phyloP scores from a whole-genome alignment of 768 basidiomycete species.

The Leccinellum luteum region DNA sequence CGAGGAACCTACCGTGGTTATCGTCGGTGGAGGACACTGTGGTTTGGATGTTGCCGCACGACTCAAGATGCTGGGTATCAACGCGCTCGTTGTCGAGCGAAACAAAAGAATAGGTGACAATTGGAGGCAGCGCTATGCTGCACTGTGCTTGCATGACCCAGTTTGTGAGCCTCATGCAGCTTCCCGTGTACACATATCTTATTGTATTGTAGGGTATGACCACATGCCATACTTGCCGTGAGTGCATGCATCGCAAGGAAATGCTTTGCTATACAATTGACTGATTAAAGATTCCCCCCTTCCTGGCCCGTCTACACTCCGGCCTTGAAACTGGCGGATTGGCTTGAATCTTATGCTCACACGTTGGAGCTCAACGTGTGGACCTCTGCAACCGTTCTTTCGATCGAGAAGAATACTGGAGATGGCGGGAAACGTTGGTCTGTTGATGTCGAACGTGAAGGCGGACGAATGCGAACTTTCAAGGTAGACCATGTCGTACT shows the following conservation, averaged over 20 bases:
- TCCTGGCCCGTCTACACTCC: slow-evolving; percentile 61
- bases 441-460: slow-evolving; percentile 37
- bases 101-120: slow-evolving; percentile 30
- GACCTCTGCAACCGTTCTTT: slow-evolving; percentile 43
- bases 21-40: slow-evolving; percentile 51
- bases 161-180: slow-evolving; percentile 24
- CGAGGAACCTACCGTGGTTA: slow-evolving; percentile 48
- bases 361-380: slow-evolving; percentile 62
- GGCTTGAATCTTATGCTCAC: slow-evolving; percentile 64
- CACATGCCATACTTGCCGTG: slow-evolving; percentile 57
- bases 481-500: slow-evolving; percentile 50
- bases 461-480: slow-evolving; percentile 38
- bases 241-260: slow-evolving; percentile 15
- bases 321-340: slow-evolving; percentile 57
- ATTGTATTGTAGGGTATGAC: slow-evolving; percentile 36
- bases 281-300: slow-evolving; percentile 45
- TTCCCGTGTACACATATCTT: not conserved
- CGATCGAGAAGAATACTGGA: slow-evolving; percentile 28
- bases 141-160: slow-evolving; percentile 32
- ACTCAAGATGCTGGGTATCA: slow-evolving; percentile 34
- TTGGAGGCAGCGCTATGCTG: slow-evolving; percentile 30
- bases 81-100: slow-evolving; percentile 24
- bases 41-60: slow-evolving; percentile 60
- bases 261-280: not conserved
- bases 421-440: slow-evolving; percentile 40